Conservation (phyloP, 2,329 filamentous ascomycete species). For the Acrodontium crateriforme region DNA sequence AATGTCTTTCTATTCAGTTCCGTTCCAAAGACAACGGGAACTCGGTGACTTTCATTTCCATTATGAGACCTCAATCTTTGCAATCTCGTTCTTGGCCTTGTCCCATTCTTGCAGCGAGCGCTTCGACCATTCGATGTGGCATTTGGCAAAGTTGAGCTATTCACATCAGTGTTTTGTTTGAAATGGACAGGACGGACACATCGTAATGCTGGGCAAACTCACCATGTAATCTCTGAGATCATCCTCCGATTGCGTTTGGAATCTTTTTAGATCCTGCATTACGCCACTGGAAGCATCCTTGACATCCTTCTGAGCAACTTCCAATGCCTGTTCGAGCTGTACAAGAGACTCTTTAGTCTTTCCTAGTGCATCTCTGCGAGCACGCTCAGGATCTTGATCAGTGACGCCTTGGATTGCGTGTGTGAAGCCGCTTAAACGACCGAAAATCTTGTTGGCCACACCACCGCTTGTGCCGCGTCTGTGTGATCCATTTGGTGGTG, state of each 20-base stretch:
- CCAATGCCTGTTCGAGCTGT: slow-evolving; percentile 79
- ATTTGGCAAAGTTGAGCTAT: slow-evolving; percentile 81
- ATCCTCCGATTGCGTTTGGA: slow-evolving; percentile 91
- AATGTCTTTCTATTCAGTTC: too few relatives aligned
- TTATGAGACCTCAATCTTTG: slow-evolving; percentile 55
- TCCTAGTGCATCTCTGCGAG: slow-evolving; percentile 80
- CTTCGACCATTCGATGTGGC: slow-evolving; percentile 87
- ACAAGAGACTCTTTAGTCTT: slow-evolving; percentile 83
- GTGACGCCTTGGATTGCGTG: slow-evolving; percentile 94
- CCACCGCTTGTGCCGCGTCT: slow-evolving; percentile 71
- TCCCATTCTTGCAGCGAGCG: slow-evolving; percentile 88
- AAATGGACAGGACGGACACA: not conserved
- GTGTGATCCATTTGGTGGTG: slow-evolving; percentile 33
- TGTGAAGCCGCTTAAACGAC: slow-evolving; percentile 79
- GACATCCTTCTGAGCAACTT: slow-evolving; percentile 80
- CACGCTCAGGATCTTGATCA: slow-evolving; percentile 88
- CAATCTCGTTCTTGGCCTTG: slow-evolving; percentile 73
- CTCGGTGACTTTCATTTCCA: too few relatives aligned
- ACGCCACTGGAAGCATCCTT: slow-evolving; percentile 84
- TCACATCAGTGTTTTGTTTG: not conserved
- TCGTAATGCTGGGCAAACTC: slow-evolving; percentile 26
- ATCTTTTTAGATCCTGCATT: slow-evolving; percentile 76
- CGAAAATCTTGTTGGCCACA: slow-evolving; percentile 90
- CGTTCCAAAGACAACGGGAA: too few relatives aligned
- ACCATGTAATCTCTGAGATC: slow-evolving; percentile 94